These are phyloP conservation scores for Sonneratia alba DNA, from an alignment of 345 rosid genomes.

Conservation along the genomic window DNA sequence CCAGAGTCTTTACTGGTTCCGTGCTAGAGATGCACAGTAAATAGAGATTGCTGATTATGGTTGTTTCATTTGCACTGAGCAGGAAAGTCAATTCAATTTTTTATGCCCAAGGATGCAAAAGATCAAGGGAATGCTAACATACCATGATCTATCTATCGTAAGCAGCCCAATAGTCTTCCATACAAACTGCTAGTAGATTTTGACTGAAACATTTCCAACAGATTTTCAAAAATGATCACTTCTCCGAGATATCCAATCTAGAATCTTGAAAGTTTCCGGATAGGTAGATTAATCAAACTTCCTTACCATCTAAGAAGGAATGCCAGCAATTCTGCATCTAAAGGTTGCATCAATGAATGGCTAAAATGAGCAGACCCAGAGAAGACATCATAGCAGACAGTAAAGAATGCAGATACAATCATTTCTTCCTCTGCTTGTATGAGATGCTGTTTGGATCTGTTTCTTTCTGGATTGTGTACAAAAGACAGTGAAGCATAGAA, in stretches of 20 bases:
- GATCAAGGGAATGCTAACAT: conserved; percentile 10
- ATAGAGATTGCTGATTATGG: background rate
- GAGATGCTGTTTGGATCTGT: conserved; percentile 37
- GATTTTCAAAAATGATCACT: background rate
- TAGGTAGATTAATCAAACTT: background rate
- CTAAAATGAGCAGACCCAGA: conserved; percentile 63
- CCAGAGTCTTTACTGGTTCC: conserved; percentile 26
- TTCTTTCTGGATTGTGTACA: conserved; percentile 26
- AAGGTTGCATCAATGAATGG: conserved; percentile 42
- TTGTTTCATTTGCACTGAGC: conserved; percentile 1
- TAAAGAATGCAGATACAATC: conserved; percentile 42
- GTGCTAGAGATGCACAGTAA: conserved; percentile 16
- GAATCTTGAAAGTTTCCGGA: background rate
- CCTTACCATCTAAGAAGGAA: conserved; percentile 53
- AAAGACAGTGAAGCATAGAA: conserved; percentile 29
- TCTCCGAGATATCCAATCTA: background rate
- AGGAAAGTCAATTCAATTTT: background rate
- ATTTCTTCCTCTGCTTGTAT: conserved; percentile 66
- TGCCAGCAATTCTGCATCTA: conserved; percentile 37
- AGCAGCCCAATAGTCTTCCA: conserved; percentile 61
- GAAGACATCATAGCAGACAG: conserved; percentile 62
- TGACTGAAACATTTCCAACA: conserved; percentile 34
- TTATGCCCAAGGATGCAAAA: background rate
- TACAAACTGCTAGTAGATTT: conserved; percentile 35
- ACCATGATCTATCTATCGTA: conserved; percentile 54